Conservation (phyloP, 495 filamentous ascomycete species). For the Aspergillus funiculosus region DNA sequence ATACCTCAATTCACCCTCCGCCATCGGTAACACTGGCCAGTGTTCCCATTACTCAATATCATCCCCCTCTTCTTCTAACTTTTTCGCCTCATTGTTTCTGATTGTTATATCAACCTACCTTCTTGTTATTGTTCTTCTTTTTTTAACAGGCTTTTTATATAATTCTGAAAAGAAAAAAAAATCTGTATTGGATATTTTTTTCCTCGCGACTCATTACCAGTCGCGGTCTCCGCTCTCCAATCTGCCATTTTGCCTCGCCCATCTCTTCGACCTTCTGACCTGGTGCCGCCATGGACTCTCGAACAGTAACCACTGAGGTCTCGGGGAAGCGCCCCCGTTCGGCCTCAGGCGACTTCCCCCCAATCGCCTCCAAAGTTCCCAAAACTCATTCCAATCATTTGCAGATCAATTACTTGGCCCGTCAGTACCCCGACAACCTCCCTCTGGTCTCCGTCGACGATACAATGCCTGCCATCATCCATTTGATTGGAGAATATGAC, state of each 20-base stretch:
- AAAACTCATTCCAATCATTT: slow-evolving; percentile 54
- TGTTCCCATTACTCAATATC: slow-evolving; percentile 22
- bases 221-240: slow-evolving; percentile 9
- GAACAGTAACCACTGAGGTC: slow-evolving; percentile 32
- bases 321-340: slow-evolving; percentile 57
- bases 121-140: neutral
- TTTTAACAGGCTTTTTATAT: too few relatives aligned
- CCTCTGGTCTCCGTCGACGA: slow-evolving; percentile 57
- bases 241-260: slow-evolving; percentile 11
- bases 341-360: slow-evolving; percentile 43
- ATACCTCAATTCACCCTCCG: too few relatives aligned
- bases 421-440: slow-evolving; percentile 55
- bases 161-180: too few relatives aligned
- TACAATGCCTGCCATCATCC: slow-evolving; percentile 55
- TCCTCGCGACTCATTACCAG: too few relatives aligned
- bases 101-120: neutral
- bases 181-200: neutral
- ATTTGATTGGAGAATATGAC: slow-evolving; percentile 71
- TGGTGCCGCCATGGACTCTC: slow-evolving; percentile 36
- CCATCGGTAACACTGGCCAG: slow-evolving; percentile 24
- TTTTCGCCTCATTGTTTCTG: neutral
- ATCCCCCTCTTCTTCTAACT: neutral
- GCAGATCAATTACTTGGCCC: slow-evolving; percentile 78
- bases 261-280: slow-evolving; percentile 2
- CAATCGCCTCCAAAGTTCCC: slow-evolving; percentile 46